These are phyloP conservation scores for Fusarium austroafricanum DNA, from an alignment of 2,329 filamentous ascomycete genomes.

Conservation along the genomic window DNA sequence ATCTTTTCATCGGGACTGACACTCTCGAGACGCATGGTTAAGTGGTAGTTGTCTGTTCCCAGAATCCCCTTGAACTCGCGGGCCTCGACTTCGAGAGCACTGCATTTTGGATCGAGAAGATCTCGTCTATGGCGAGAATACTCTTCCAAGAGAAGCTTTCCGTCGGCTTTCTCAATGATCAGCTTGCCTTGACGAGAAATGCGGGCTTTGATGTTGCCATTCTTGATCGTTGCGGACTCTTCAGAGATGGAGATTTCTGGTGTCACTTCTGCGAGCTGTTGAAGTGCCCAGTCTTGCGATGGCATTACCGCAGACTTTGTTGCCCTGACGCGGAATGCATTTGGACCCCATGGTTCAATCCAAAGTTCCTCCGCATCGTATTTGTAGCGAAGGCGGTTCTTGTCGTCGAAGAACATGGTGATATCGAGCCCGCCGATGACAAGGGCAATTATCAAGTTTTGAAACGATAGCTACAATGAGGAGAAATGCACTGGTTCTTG, in stretches of 20 bases:
- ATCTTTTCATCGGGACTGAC: constrained; percentile 66
- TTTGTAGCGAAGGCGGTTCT: constrained; percentile 14
- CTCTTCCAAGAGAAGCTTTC: constrained; percentile 49
- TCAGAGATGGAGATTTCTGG: constrained; percentile 6
- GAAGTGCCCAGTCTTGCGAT: constrained; percentile 17
- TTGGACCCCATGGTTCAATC: constrained; percentile 21
- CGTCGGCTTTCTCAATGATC: constrained; percentile 43
- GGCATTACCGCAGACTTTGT: constrained; percentile 9
- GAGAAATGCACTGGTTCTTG: fast-evolving
- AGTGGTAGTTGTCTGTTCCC: constrained; percentile 63
- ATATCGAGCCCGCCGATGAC: background rate
- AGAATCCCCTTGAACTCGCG: constrained; percentile 67
- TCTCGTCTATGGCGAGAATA: constrained; percentile 48
- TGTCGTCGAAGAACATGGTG: constrained; percentile 22
- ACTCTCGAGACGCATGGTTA: constrained; percentile 70
- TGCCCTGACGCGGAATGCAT: constrained; percentile 14
- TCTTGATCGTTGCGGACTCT: constrained; percentile 22
- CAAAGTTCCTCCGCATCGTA: constrained; percentile 20
- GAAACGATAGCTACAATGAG: background rate
- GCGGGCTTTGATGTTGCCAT: constrained; percentile 49
- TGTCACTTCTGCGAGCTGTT: background rate
- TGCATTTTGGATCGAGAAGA: constrained; percentile 69
- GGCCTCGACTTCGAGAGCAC: constrained; percentile 65
- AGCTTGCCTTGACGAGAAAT: constrained; percentile 48
- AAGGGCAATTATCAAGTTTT: background rate